phyloP scores from a whole-genome alignment of 2,329 filamentous ascomycete species.

The Paecilomyces fulvus region DNA sequence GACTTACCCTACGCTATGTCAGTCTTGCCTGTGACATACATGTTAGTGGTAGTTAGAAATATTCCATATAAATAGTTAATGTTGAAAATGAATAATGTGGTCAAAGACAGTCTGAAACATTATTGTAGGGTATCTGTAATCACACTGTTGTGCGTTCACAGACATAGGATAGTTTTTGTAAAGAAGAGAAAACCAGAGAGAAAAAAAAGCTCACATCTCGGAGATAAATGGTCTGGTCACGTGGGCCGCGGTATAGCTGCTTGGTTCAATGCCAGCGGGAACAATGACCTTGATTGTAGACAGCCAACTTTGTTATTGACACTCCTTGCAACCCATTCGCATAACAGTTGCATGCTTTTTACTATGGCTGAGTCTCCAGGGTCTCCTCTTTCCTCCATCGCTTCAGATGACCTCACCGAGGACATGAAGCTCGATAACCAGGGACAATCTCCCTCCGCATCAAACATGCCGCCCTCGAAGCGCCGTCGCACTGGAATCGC shows the following conservation, averaged over 20 bases:
- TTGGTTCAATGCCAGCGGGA: slow-evolving; percentile 11
- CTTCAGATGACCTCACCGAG: slow-evolving; percentile 55
- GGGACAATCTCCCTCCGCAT: slow-evolving; percentile 34
- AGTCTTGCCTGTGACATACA: background rate
- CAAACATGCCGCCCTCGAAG: slow-evolving; percentile 40
- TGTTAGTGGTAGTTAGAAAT: background rate
- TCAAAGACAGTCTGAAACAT: background rate
- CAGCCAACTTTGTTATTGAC: background rate
- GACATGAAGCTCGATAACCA: slow-evolving; percentile 46
- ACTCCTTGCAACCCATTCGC: background rate
- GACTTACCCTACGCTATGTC: slow-evolving; percentile 5
- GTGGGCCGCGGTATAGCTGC: slow-evolving; percentile 7
- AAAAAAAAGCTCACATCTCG: slow-evolving; percentile 1
- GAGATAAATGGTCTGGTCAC: slow-evolving; percentile 15
- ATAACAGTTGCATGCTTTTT: slow-evolving; percentile 1
- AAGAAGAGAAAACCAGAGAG: slow-evolving; percentile 4
- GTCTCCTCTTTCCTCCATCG: slow-evolving; percentile 57
- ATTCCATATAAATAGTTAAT: background rate
- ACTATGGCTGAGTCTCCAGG: slow-evolving; percentile 48
- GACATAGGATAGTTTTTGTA: background rate
- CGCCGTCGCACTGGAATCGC: slow-evolving; percentile 38
- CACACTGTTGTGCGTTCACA: background rate
- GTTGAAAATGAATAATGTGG: background rate
- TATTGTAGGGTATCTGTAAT: background rate
- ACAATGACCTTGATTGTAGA: slow-evolving; percentile 1